phyloP scores from a whole-genome alignment of 2,329 filamentous ascomycete genomes.

The Phyllosticta capitalensis region DNA sequence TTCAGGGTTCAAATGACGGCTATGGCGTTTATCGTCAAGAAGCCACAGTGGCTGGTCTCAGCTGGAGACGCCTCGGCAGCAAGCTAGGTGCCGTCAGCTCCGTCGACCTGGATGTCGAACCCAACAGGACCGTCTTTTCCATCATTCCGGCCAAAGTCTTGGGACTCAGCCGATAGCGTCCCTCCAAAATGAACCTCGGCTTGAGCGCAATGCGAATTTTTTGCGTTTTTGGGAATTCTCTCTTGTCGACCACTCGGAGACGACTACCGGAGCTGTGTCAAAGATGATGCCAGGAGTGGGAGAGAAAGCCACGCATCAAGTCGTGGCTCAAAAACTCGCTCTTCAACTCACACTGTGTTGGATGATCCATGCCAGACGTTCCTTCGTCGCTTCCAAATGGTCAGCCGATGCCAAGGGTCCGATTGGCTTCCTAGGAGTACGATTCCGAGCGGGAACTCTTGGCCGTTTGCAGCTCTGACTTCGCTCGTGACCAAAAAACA shows the following conservation, averaged over 20 bases:
- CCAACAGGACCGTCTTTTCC: neutral
- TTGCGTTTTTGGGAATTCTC: neutral
- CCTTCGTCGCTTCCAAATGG: neutral
- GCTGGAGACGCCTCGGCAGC: neutral
- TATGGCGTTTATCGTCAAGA: neutral
- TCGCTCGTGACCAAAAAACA: neutral
- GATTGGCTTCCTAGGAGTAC: neutral
- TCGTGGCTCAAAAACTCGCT: no score
- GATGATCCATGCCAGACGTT: no score
- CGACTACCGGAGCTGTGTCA: neutral
- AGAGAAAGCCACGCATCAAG: no score
- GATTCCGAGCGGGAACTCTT: neutral
- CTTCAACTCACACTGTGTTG: no score
- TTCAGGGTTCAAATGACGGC: neutral
- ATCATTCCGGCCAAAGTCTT: neutral
- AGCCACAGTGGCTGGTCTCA: neutral
- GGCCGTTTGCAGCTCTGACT: neutral
- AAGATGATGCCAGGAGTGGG: no score
- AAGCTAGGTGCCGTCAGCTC: neutral
- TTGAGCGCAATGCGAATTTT: neutral
- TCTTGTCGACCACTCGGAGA: neutral
- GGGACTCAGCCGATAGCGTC: neutral
- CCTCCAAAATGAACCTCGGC: neutral
- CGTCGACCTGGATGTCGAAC: neutral
- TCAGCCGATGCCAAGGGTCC: neutral